Conservation (phyloP, 495 filamentous ascomycete species). For the Talaromyces stipitatus region DNA sequence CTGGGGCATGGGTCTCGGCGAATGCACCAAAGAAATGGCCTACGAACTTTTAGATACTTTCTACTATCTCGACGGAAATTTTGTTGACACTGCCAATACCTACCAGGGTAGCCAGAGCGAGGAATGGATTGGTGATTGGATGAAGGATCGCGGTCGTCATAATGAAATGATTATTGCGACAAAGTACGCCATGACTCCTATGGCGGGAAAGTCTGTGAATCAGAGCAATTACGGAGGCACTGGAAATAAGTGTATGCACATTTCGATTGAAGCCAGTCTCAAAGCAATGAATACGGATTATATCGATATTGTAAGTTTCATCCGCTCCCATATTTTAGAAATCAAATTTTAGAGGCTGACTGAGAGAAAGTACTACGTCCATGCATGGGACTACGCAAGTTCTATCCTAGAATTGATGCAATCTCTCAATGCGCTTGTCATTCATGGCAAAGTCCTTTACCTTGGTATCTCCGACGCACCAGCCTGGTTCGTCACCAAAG, state of each 20-base stretch:
- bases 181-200: constrained; percentile 51
- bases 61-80: constrained; percentile 63
- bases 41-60: constrained; percentile 61
- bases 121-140: constrained; percentile 73
- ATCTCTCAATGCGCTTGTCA: constrained; percentile 51
- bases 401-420: constrained; percentile 66
- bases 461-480: constrained; percentile 62
- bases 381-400: constrained; percentile 61
- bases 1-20: constrained; percentile 32
- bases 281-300: constrained; percentile 57
- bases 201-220: constrained; percentile 25
- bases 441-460: constrained; percentile 59
- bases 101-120: constrained; percentile 68
- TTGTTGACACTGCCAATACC: constrained; percentile 66
- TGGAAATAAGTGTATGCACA: constrained; percentile 48
- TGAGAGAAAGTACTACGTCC: constrained; percentile 33
- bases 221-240: constrained; percentile 53
- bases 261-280: constrained; percentile 46
- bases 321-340: no score
- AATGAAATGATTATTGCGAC: constrained; percentile 65
- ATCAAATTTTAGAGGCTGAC: not conserved
- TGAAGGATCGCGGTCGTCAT: constrained; percentile 40
- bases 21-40: constrained; percentile 51
- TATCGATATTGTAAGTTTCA: constrained; percentile 42
- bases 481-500: constrained; percentile 62